Evolutionary conservation across 768 basidiomycete genomes (phyloP), one percentile per base, ranked within the genome.

Genomic region (Cantharellus cinnabarinus): DNA sequence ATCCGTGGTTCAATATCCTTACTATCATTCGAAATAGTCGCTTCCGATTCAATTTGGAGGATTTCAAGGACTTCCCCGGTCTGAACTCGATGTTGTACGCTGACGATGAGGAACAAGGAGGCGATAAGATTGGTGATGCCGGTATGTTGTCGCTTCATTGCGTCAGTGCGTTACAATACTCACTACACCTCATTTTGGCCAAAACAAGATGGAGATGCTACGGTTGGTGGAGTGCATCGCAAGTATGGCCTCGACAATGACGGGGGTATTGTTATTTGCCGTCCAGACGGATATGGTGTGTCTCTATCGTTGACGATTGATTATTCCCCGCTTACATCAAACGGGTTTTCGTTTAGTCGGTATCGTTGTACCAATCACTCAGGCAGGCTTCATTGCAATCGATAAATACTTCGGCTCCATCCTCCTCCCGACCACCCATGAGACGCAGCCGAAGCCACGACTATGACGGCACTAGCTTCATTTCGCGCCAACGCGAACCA

Each of bases 201-300:
- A 14, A 10, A 7, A 14, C 14, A 14, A 54, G 52, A 54, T 37
- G 52, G 52, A 37, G 52, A 54, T 54, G 35, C 35, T 10, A 54
- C 14, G 14, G 52, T 54, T 54, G 52, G 52, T 14, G 52, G 52
- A 14, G 52, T 37, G 38, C 52, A 54, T 54, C 7, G 35, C 7
- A 54, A 54, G 35, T 68, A 64, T 55, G 68, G 68, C 35, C 48
- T 68, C 42, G 63, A 64, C 54, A 51, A 64, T 58, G 60, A 58
- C 7, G 69, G 69, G 4, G 64, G 61, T n/a, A 67, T 70, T 61
- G 62, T 70, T 57, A 66, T 66, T 35, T 68, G 69, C 50, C 61
- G 69, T 39, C 69, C 69, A 2, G 69, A 70, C 60, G 69, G 69
- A 1, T 70, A 70, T 63, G 52, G 52, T 54, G 7, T 14, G 52